Base-by-base conservation (phyloP, 768 basidiomycete genomes). In the Chalciporus chontae region DNA sequence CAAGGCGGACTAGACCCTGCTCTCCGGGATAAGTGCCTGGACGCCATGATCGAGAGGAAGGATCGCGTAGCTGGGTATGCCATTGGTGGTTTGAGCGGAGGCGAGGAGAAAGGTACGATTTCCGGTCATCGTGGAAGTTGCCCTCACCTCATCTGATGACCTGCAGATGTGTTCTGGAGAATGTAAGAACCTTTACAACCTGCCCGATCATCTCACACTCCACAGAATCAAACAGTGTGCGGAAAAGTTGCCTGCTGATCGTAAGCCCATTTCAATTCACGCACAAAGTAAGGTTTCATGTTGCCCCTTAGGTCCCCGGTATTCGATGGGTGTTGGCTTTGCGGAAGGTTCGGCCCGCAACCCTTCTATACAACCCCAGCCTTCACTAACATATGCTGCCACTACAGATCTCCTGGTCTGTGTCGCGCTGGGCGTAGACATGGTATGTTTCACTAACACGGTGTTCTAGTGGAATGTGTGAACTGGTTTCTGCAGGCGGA, bases 261-360 rank as follows among this genome's bases (percentile, higher is more conserved):
- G 88, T 89, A 59, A 58, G 87, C 36, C 29, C 34, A 38, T 41
- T 42, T 51, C 46, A 27, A 40, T 27, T 13, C 26, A 17, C 32
- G 23, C 17, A 32, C 18, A 26, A 29, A 32, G 19, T 17, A 36
- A 31, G 38, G 36, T 42, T 45, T 64, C 42, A 68, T 51, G 26
- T 24, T 29, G 43, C 43, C 36, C 11, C 31, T 47, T 51, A 91
- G 90, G 89, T 40, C 91, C 92, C 8, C 78, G 91, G 56, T 95
- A 94, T 70, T 84, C 86, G 4, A 95, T 95, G 92, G 93, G 91
- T 2, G 79, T 94, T 38, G 91, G 92, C 8, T 94, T 91, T 66
- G 90, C 91, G 24, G 92, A 94, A 80, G 90, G 89, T 89, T 52
- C 32, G 54, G 59, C 38, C 46, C 37, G 29, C 39, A 32, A 17